These are phyloP conservation scores for Monosporascus sp. DNA, from an alignment of 2,329 filamentous ascomycete genomes.

Conservation along the genomic window DNA sequence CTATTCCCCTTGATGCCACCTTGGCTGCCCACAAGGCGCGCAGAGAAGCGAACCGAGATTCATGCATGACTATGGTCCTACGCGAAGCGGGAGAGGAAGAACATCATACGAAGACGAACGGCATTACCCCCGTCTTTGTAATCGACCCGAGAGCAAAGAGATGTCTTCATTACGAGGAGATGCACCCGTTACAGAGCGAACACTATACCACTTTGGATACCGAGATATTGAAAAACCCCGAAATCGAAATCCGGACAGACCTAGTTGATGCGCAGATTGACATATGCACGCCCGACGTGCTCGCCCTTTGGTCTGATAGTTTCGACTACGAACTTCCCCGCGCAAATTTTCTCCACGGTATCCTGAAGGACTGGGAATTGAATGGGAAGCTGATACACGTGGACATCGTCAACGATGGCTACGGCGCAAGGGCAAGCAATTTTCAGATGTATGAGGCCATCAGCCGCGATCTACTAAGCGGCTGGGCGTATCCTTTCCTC, in stretches of 20 bases:
- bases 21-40: constrained; percentile 76
- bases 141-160: constrained; percentile 74
- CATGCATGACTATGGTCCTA: constrained; percentile 95
- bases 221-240: constrained; percentile 65
- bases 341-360: constrained; percentile 83
- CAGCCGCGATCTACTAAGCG: constrained; percentile 75
- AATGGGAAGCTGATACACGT: constrained; percentile 97
- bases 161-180: constrained; percentile 92
- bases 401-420: constrained; percentile 76
- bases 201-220: constrained; percentile 70
- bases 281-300: constrained; percentile 92
- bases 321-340: constrained; percentile 93
- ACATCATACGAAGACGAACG: constrained; percentile 73
- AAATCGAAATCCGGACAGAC: constrained; percentile 80
- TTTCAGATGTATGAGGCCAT: constrained; percentile 87
- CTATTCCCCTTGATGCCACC: constrained; percentile 75
- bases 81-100: constrained; percentile 64
- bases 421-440: constrained; percentile 80
- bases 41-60: constrained; percentile 79
- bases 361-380: constrained; percentile 92
- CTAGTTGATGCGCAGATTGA: constrained; percentile 93
- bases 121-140: constrained; percentile 76
- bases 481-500: constrained; percentile 85
- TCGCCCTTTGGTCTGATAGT: constrained; percentile 93
- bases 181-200: constrained; percentile 62